These are phyloP conservation scores for Aspergillus sp. DNA, from an alignment of 2,329 filamentous ascomycete genomes.

Conservation along the genomic window DNA sequence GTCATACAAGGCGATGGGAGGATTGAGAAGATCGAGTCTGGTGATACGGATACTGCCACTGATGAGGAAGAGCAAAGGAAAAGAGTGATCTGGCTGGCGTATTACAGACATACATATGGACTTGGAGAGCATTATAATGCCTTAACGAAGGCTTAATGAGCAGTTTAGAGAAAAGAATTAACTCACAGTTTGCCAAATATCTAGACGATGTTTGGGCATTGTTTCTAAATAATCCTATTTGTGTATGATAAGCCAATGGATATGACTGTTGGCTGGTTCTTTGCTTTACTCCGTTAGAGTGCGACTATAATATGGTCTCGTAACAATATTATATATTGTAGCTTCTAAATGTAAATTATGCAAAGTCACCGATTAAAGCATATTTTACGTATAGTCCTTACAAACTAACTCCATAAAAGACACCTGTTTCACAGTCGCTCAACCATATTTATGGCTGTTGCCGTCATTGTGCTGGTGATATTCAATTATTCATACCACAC, in stretches of 20 bases:
- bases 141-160: constrained; percentile 51
- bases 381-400: too few species aligned
- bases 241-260: not conserved
- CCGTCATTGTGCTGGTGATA: too few species aligned
- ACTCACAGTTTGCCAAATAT: not conserved
- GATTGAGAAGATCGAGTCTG: constrained; percentile 70
- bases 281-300: not conserved
- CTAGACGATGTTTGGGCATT: not conserved
- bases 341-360: too few species aligned
- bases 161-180: not conserved
- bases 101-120: constrained; percentile 91
- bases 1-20: constrained; percentile 80
- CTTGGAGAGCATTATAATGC: constrained; percentile 98
- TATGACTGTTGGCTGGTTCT: not conserved
- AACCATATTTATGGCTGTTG: too few species aligned
- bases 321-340: too few species aligned
- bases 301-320: too few species aligned
- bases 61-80: constrained; percentile 46
- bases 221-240: too few species aligned
- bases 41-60: constrained; percentile 35
- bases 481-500: too few species aligned
- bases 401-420: too few species aligned
- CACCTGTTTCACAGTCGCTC: too few species aligned
- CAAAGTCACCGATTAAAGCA: too few species aligned
- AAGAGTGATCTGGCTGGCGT: constrained; percentile 82